These are phyloP conservation scores for Pinguiococcus pyrenoidosus DNA, from an alignment of 108 stramenopile species.

Conservation along the genomic window DNA sequence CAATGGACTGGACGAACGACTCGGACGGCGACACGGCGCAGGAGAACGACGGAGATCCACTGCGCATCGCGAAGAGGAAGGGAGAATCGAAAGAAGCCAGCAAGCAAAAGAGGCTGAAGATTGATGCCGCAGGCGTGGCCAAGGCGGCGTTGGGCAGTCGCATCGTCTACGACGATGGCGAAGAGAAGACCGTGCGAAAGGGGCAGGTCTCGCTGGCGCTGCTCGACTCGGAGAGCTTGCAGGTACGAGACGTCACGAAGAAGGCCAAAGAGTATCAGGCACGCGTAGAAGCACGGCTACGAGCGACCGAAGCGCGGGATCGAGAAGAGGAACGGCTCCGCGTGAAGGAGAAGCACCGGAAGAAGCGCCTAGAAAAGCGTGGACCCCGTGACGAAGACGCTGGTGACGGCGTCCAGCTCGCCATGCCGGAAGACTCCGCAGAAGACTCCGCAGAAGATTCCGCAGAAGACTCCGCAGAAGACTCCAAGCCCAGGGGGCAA, in stretches of 20 bases:
- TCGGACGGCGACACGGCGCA: slow-evolving; percentile 50
- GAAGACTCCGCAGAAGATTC: no score
- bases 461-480: no score
- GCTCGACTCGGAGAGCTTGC: not conserved
- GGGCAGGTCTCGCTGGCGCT: not conserved
- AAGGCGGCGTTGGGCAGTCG: slow-evolving; percentile 5
- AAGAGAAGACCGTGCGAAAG: slow-evolving; percentile 1
- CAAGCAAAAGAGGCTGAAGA: slow-evolving; percentile 26
- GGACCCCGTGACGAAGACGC: slow-evolving; percentile 6
- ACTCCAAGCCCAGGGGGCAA: no score
- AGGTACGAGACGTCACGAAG: slow-evolving; percentile 5
- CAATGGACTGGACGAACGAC: slow-evolving; percentile 12
- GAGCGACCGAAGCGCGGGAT: slow-evolving; percentile 17
- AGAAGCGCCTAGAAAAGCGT: slow-evolving; percentile 11
- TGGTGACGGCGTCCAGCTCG: no score
- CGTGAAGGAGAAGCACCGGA: slow-evolving; percentile 23
- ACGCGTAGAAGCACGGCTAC: slow-evolving; percentile 15
- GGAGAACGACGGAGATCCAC: slow-evolving; percentile 47
- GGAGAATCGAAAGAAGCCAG: not conserved
- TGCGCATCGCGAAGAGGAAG: slow-evolving; percentile 22
- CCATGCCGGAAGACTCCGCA: no score
- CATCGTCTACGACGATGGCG: slow-evolving; percentile 21
- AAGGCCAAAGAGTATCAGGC: slow-evolving; percentile 2
- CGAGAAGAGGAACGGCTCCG: slow-evolving; percentile 11
- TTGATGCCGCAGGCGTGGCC: slow-evolving; percentile 3